A percentile compares a stretch with the other conserved stretches of the same genome.
Conservation (phyloP, 768 basidiomycete species). For the Russula compacta region DNA sequence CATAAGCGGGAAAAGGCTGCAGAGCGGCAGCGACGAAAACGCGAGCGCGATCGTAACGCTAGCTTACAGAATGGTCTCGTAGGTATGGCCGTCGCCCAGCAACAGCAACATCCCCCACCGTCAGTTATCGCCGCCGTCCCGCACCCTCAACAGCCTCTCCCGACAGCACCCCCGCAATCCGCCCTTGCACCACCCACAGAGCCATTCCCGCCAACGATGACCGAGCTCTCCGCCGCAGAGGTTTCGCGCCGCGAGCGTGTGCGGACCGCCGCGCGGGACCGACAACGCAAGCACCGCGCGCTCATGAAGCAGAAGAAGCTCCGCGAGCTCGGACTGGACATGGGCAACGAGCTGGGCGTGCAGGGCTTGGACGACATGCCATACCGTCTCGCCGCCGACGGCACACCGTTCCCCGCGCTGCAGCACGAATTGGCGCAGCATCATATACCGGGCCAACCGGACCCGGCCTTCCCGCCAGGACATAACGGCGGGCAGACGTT, state of each 20-base stretch:
- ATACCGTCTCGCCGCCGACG: slow-evolving; percentile 45
- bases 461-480: slow-evolving; percentile 56
- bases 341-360: slow-evolving; percentile 56
- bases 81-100: slow-evolving; percentile 23
- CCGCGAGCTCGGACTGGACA: slow-evolving; percentile 74
- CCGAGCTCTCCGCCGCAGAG: slow-evolving; percentile 53
- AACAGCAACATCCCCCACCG: slow-evolving; percentile 16
- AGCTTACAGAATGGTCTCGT: slow-evolving; percentile 23
- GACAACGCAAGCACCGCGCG: slow-evolving; percentile 74
- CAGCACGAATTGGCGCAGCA: slow-evolving; percentile 27
- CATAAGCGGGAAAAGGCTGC: slow-evolving; percentile 82
- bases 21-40: slow-evolving; percentile 75
- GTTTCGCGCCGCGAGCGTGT: slow-evolving; percentile 58
- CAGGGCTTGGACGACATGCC: slow-evolving; percentile 58
- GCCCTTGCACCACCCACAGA: slow-evolving; percentile 19
- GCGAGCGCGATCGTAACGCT: slow-evolving; percentile 54
- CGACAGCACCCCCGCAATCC: slow-evolving; percentile 6
- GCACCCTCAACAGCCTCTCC: slow-evolving; percentile 13
- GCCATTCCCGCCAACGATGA: slow-evolving; percentile 33
- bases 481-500: slow-evolving; percentile 64
- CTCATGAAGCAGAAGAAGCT: slow-evolving; percentile 73
- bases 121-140: slow-evolving; percentile 10
- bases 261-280: slow-evolving; percentile 66
- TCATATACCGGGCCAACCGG: slow-evolving; percentile 32
- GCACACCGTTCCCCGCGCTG: slow-evolving; percentile 29